Evolutionary conservation across 2,329 filamentous ascomycete genomes (phyloP).

Genomic region (Stagonosporopsis vannaccii): DNA sequence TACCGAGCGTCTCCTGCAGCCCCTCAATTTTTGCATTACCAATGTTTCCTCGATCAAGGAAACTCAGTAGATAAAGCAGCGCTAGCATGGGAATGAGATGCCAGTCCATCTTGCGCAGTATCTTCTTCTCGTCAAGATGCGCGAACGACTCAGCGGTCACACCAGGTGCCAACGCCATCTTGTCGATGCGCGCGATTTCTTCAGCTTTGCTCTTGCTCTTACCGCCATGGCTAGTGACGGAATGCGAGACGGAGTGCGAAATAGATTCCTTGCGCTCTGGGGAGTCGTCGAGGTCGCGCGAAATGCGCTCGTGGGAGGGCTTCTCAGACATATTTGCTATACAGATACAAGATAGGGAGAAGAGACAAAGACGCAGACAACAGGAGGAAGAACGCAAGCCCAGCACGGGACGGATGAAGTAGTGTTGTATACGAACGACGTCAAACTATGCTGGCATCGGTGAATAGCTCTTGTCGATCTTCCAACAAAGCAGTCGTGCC

Average conservation of each 20-base stretch:
- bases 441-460: constrained; percentile 9
- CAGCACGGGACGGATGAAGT: not conserved
- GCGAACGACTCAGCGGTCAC: constrained; percentile 42
- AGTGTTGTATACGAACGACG: constrained; percentile 4
- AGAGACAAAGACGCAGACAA: not conserved
- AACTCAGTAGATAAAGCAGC: constrained; percentile 49
- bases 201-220: constrained; percentile 19
- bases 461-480: constrained; percentile 14
- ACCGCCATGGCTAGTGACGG: constrained; percentile 12
- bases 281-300: constrained; percentile 10
- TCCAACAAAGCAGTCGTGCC: not conserved
- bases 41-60: constrained; percentile 45
- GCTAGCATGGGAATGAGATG: constrained; percentile 51
- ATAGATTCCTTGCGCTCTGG: constrained; percentile 6
- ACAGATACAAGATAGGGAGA: not conserved
- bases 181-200: constrained; percentile 34
- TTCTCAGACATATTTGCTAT: constrained; percentile 11
- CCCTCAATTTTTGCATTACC: constrained; percentile 56
- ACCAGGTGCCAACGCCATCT: constrained; percentile 34
- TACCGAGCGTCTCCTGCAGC: constrained; percentile 35
- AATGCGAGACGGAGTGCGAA: constrained; percentile 4
- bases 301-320: constrained; percentile 13
- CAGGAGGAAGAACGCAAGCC: not conserved
- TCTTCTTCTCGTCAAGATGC: constrained; percentile 50
- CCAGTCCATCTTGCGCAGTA: constrained; percentile 52